These are phyloP conservation scores for Leishmania major DNA, from an alignment of 208 protist species.

Conservation along the genomic window DNA sequence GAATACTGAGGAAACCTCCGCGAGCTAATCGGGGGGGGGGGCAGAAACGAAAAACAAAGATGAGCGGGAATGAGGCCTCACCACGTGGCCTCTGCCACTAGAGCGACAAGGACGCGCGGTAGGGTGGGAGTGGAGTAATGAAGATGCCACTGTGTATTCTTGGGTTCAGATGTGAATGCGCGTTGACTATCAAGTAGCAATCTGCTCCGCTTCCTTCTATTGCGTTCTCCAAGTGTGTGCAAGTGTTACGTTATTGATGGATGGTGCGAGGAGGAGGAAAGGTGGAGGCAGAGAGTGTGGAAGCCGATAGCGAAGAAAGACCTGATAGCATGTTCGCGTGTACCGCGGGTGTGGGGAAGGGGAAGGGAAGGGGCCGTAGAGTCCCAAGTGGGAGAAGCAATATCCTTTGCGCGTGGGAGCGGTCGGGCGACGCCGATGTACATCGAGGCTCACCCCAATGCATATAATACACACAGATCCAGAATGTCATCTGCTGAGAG, in stretches of 20 bases:
- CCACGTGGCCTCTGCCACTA: background rate
- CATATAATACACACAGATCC: background rate
- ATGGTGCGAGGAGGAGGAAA: background rate
- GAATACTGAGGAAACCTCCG: no score
- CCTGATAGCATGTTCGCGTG: background rate
- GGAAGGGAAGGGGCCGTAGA: background rate
- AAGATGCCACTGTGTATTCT: background rate
- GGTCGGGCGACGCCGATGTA: background rate
- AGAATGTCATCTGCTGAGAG: no score
- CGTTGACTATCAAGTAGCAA: background rate
- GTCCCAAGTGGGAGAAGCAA: background rate
- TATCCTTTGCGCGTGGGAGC: background rate
- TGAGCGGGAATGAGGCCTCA: background rate
- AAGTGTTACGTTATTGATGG: background rate
- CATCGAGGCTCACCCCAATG: background rate
- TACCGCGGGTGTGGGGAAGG: background rate
- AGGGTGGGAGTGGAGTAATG: no score
- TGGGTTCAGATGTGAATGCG: background rate
- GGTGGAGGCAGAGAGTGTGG: background rate
- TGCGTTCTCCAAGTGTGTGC: conserved; percentile 3
- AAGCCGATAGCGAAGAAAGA: background rate
- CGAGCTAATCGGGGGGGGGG: no score
- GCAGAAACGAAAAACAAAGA: background rate
- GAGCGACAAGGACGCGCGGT: background rate
- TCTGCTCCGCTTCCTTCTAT: background rate